Evolutionary conservation across 208 protist genomes (phyloP), one percentile per base, ranked within the genome.

Genomic region (Naegleria gruberi): DNA sequence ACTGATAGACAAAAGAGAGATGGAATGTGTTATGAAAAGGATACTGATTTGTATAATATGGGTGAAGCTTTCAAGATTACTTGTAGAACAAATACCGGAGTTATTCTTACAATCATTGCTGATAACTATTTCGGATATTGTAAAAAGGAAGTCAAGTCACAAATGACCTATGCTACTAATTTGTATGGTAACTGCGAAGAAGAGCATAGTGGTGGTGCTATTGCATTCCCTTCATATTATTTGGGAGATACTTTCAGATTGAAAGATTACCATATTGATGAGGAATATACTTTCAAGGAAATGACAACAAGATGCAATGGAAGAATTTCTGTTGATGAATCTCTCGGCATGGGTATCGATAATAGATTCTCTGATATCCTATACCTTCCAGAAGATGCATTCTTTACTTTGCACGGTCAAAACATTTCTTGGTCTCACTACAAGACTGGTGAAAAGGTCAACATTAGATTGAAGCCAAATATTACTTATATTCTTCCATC

Each of bases 71-170:
- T 94, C 51, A 94, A 94, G 87, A 46, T 94, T 34, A 77, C n/a
- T 34, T n/a, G 19, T 17, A 65, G 93, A n/a, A 88, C 73, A 34
- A 82, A 55, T 7, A 74, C 87, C 19, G 93, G 93, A 73, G 47
- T 92, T 2, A 46, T 91, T 45, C 30, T 93, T 34, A 94, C 92
- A 19, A 82, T 94, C 15, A 90, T 94, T 46, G 92, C 93, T 26
- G 93, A 94, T 73, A 92, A 90, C 55, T 94, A 94, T 46, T 94
- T 93, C 51, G 93, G 93, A 8, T 94, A 94, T 83, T 90, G 82
- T 45, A 94, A 94, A 88, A 94, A 94, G 47, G 92, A 94, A 57
- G 87, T 93, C 73, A 94, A 94, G 65, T 92, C 92, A 2, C 81
- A 92, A 46, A 74, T 94, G 23, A 91, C 90, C 5, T 94, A 88